A percentile compares a stretch with the other conserved stretches of the same genome.
These are phyloP conservation scores for Fusarium sp. DNA, from an alignment of 2,329 filamentous ascomycete genomes.

Conservation along the genomic window DNA sequence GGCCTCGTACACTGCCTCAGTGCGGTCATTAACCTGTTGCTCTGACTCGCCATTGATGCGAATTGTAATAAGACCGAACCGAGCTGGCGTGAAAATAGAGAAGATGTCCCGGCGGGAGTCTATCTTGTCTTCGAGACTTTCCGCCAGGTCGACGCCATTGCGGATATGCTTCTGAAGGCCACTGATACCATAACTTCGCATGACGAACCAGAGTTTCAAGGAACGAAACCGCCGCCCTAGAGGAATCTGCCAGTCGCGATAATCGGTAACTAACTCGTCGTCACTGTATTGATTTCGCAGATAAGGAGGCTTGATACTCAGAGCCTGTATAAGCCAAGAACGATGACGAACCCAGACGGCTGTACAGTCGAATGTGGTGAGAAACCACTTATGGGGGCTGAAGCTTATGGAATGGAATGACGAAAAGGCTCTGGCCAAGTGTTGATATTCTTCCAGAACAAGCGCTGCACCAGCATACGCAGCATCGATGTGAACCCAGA, in stretches of 20 bases:
- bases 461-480: conserved; percentile 91
- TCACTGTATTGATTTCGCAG: conserved; percentile 84
- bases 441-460: conserved; percentile 81
- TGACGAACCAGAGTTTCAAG: conserved; percentile 95
- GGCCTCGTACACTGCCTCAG: conserved; percentile 78
- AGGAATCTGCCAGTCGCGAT: conserved; percentile 97
- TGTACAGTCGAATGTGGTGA: conserved; percentile 90
- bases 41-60: conserved; percentile 60
- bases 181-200: conserved; percentile 81
- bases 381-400: conserved; percentile 98
- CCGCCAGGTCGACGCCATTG: conserved; percentile 74
- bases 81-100: conserved; percentile 76
- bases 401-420: conserved; percentile 89
- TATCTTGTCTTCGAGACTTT: conserved; percentile 73
- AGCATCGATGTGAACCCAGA: conserved; percentile 95
- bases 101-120: conserved; percentile 74
- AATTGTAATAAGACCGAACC: conserved; percentile 84
- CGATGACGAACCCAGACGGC: conserved; percentile 83
- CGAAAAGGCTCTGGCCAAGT: conserved; percentile 69
- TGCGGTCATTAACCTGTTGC: conserved; percentile 72
- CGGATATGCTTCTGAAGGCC: conserved; percentile 81
- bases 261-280: conserved; percentile 88
- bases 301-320: conserved; percentile 83
- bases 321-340: conserved; percentile 79
- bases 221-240: conserved; percentile 88